Evolutionary conservation across 495 filamentous ascomycete genomes (phyloP).

Genomic region (Annulohypoxylon stygium): DNA sequence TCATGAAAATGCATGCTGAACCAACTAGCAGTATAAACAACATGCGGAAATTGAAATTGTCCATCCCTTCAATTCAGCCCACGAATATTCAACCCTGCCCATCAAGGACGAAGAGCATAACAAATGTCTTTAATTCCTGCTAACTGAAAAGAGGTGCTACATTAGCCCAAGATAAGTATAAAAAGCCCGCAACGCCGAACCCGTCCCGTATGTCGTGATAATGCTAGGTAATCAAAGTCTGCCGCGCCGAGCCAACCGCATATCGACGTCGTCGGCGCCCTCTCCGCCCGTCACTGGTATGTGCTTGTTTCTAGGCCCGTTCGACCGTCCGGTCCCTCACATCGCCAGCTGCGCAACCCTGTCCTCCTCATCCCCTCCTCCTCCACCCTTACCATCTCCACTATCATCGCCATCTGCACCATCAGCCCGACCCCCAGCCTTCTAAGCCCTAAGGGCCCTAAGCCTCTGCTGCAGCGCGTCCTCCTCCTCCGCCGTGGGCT

Average conservation of each 20-base stretch:
- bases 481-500: constrained; percentile 72
- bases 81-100: background rate
- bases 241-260: background rate
- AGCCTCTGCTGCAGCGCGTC: constrained; percentile 72
- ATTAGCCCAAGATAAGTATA: constrained; percentile 9
- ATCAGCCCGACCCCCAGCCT: constrained; percentile 4
- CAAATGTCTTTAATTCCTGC: background rate
- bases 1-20: background rate
- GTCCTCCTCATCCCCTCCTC: background rate
- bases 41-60: background rate
- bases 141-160: background rate
- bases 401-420: background rate
- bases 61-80: background rate
- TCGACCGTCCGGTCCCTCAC: background rate
- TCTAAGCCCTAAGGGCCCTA: constrained; percentile 64
- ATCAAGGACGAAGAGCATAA: background rate
- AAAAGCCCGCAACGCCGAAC: constrained; percentile 38
- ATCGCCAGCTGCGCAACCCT: constrained; percentile 8
- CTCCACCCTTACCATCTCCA: background rate
- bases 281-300: background rate
- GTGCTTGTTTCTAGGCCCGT: background rate
- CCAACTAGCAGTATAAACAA: background rate
- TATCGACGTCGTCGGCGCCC: background rate
- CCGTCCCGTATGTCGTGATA: constrained; percentile 34
- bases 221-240: constrained; percentile 35